Conservation (phyloP, 2,329 filamentous ascomycete genomes). For the Alternaria postmessia region DNA sequence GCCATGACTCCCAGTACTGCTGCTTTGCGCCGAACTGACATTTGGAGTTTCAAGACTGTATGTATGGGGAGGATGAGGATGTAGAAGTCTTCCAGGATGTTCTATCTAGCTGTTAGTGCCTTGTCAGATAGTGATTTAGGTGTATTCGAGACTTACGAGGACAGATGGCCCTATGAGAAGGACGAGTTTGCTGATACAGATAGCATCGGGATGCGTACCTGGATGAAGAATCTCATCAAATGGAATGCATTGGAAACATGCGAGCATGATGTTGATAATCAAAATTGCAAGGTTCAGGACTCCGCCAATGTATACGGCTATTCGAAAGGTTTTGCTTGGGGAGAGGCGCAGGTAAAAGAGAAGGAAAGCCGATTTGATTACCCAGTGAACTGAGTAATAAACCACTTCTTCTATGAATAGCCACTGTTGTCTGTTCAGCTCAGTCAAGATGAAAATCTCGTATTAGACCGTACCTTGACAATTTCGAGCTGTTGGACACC, state of each 20-base stretch:
- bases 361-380: conserved; percentile 46
- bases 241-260: conserved; percentile 43
- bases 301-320: conserved; percentile 34
- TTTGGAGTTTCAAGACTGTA: conserved; percentile 28
- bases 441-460: not conserved
- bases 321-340: conserved; percentile 30
- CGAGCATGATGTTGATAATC: conserved; percentile 36
- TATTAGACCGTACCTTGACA: not conserved
- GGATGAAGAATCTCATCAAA: conserved; percentile 43
- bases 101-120: conserved; percentile 13
- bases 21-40: conserved; percentile 28
- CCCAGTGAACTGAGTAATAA: conserved; percentile 43
- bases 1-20: conserved; percentile 34
- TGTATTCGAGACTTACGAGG: conserved; percentile 18
- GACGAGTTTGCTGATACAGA: conserved; percentile 34
- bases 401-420: conserved; percentile 46
- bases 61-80: conserved; percentile 33
- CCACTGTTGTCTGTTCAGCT: conserved; percentile 8
- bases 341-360: conserved; percentile 48
- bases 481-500: conserved; percentile 10
- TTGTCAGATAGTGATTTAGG: not conserved
- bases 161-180: conserved; percentile 39
- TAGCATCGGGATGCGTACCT: conserved; percentile 31
- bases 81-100: conserved; percentile 30
- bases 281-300: conserved; percentile 35